These are phyloP conservation scores for Hippophae rhamnoides DNA, from an alignment of 306 rosid species.

Conservation along the genomic window DNA sequence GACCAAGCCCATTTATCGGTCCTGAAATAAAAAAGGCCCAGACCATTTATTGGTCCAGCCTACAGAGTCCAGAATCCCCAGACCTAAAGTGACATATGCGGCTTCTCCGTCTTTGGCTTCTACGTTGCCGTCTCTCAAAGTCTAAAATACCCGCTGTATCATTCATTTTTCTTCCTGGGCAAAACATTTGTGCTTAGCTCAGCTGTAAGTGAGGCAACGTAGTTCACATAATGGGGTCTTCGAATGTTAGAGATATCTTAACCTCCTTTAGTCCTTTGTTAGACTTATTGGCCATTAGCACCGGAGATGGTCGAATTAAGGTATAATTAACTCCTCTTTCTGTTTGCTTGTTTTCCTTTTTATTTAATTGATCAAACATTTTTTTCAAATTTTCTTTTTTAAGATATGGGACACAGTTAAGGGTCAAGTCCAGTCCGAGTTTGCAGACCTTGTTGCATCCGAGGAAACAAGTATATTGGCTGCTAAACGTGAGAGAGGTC, in stretches of 20 bases:
- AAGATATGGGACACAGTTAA: constrained; percentile 84
- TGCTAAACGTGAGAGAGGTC: constrained; percentile 54
- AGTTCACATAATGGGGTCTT: constrained; percentile 24
- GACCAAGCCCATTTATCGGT: too few relatives aligned
- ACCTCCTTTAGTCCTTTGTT: constrained; percentile 70
- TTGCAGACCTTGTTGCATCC: constrained; percentile 53
- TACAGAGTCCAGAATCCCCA: too few relatives aligned
- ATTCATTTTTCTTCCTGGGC: neutral
- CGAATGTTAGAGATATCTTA: constrained; percentile 58
- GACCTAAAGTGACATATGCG: too few relatives aligned
- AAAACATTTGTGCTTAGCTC: constrained; percentile 3
- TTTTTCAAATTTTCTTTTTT: neutral
- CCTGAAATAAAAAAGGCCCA: too few relatives aligned
- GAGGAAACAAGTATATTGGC: constrained; percentile 36
- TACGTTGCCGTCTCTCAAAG: neutral
- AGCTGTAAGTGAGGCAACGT: neutral
- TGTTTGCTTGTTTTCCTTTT: neutral
- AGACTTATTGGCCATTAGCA: constrained; percentile 63
- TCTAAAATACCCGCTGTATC: too few relatives aligned
- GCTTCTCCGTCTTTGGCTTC: neutral
- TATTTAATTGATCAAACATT: neutral
- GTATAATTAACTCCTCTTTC: constrained; percentile 13
- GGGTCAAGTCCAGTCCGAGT: constrained; percentile 83
- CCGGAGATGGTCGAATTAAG: constrained; percentile 94
- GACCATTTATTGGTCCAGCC: too few relatives aligned